Conservation (phyloP, 2,329 filamentous ascomycete genomes). For the Trichoderma sp. region DNA sequence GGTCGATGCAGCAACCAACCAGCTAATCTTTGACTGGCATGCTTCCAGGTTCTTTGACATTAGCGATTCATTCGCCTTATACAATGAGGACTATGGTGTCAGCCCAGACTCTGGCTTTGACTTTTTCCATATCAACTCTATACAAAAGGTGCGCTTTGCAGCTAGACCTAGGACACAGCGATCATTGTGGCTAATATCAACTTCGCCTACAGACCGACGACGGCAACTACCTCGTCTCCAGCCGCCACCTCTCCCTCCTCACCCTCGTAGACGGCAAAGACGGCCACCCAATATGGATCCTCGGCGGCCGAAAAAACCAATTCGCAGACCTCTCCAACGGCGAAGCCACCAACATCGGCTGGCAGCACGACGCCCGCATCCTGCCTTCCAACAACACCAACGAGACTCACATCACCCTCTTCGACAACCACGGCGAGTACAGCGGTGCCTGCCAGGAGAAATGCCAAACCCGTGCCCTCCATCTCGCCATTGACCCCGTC, state of each 20-base stretch:
- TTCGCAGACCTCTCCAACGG: constrained; percentile 9
- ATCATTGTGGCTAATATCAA: background rate
- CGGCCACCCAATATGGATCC: constrained; percentile 11
- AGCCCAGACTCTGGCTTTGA: constrained; percentile 6
- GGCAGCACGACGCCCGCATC: constrained; percentile 16
- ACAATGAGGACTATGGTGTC: background rate
- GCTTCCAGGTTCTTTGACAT: background rate
- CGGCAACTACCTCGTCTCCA: constrained; percentile 16
- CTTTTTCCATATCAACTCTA: constrained; percentile 14
- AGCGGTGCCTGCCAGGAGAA: background rate
- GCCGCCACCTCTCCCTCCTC: constrained; percentile 8
- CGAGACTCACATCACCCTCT: constrained; percentile 11
- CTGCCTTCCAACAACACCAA: background rate
- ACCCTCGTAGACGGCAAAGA: constrained; percentile 1
- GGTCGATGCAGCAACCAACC: background rate
- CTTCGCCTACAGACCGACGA: background rate
- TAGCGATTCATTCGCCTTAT: background rate
- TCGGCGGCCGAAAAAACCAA: constrained; percentile 5
- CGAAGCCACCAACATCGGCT: constrained; percentile 12
- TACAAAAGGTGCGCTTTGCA: background rate
- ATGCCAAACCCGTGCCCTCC: background rate
- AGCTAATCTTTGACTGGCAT: constrained; percentile 10
- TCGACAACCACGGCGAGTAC: constrained; percentile 17
- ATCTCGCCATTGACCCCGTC: background rate
- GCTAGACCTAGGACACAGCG: background rate